phyloP scores from a whole-genome alignment of 352 stramenopile species.

The Blastocystis sp. region DNA sequence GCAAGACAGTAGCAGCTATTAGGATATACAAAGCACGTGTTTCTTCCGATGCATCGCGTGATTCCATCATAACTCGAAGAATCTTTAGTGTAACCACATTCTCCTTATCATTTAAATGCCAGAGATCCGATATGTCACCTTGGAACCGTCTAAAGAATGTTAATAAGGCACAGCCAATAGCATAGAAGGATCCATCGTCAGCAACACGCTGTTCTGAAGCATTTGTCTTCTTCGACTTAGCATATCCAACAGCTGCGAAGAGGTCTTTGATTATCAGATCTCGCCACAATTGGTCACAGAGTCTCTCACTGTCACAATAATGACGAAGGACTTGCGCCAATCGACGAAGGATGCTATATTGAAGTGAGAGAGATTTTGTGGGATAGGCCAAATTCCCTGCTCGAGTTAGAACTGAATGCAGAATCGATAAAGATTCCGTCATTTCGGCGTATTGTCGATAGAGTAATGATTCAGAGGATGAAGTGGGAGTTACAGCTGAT shows the following conservation, averaged over 20 bases:
- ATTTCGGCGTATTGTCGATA: not conserved
- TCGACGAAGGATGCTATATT: not conserved
- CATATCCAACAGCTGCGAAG: not conserved
- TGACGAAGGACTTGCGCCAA: not conserved
- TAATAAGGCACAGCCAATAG: constrained; percentile 17
- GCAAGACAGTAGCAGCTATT: constrained; percentile 4
- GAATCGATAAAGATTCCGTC: not conserved
- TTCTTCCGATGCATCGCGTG: not conserved
- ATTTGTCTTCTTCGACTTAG: not conserved
- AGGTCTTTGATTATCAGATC: constrained; percentile 8
- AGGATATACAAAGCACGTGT: constrained; percentile 25
- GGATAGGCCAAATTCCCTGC: not conserved
- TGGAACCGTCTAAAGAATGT: constrained; percentile 29
- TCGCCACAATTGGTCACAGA: not conserved
- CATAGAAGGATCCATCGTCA: constrained; percentile 17
- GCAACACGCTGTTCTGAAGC: not conserved
- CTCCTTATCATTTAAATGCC: not conserved
- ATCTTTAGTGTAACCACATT: not conserved
- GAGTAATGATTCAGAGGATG: not conserved
- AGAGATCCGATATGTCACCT: constrained; percentile 30
- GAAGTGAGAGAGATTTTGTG: not conserved
- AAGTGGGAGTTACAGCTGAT: not conserved
- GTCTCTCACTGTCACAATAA: not conserved
- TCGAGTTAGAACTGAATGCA: not conserved
- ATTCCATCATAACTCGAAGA: not conserved